Evolutionary conservation across 805 yeast species (phyloP).

Genomic region (Yamadazyma sp.): DNA sequence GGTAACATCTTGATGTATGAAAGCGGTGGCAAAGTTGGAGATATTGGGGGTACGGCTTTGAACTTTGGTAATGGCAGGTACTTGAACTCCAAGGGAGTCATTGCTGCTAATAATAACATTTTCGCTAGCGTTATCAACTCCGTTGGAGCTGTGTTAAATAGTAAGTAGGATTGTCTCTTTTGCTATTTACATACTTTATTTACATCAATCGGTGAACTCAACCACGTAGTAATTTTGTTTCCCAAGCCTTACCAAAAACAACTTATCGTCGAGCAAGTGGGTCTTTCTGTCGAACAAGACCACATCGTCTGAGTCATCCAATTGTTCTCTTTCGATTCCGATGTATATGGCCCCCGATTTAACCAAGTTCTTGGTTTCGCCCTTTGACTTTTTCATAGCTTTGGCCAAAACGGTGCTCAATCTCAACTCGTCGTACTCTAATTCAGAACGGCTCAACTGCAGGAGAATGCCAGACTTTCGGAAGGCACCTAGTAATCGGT

Average conservation of each 20-base stretch:
- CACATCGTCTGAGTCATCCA: conserved; percentile 47
- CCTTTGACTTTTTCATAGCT: conserved; percentile 48
- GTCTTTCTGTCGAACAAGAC: conserved; percentile 46
- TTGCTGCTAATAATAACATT: conserved; percentile 65
- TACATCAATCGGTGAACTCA: conserved; percentile 27
- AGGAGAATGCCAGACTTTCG: conserved; percentile 55
- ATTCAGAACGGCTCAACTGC: conserved; percentile 31
- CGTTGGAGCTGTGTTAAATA: conserved; percentile 32
- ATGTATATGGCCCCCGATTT: conserved; percentile 70
- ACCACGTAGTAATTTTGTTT: conserved; percentile 65
- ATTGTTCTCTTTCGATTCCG: conserved; percentile 59
- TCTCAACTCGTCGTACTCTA: conserved; percentile 36
- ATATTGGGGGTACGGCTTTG: conserved; percentile 69
- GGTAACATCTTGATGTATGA: conserved; percentile 85
- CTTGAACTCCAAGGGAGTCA: conserved; percentile 84
- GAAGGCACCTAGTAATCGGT: conserved; percentile 56
- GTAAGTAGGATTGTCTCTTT: background rate
- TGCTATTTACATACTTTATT: conserved; percentile 5
- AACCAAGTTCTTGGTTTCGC: conserved; percentile 62
- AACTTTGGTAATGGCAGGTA: conserved; percentile 87
- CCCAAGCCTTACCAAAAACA: conserved; percentile 72
- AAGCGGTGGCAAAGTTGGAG: conserved; percentile 90
- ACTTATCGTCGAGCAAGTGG: conserved; percentile 55
- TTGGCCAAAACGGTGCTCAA: conserved; percentile 54
- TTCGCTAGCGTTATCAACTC: conserved; percentile 52